A percentile compares a stretch with the other conserved stretches of the same genome.
These are phyloP conservation scores for Brassica hybrid DNA, from an alignment of 441 rosid genomes.

Conservation along the genomic window DNA sequence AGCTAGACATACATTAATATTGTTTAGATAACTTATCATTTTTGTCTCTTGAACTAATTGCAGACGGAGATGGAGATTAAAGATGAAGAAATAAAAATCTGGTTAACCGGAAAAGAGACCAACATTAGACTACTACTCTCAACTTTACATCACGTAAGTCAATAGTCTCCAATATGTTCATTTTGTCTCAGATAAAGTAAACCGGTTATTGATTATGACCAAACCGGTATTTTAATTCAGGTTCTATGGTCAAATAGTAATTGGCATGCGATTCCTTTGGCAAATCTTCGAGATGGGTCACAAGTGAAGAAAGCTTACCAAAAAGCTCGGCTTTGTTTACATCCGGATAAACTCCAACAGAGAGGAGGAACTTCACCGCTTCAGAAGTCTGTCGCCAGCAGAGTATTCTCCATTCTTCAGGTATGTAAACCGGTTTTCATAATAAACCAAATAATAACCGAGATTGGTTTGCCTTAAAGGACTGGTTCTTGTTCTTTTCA, in stretches of 20 bases:
- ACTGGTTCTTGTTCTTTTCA: constrained; percentile 1
- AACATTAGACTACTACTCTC: constrained; percentile 79
- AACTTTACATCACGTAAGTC: constrained; percentile 70
- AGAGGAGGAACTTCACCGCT: constrained; percentile 68
- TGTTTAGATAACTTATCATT: background rate
- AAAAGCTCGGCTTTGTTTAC: constrained; percentile 91
- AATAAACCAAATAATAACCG: background rate
- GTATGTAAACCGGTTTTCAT: constrained; percentile 41
- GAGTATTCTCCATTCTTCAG: constrained; percentile 83
- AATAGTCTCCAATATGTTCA: background rate
- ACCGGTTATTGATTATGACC: constrained; percentile 6
- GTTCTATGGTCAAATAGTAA: constrained; percentile 80
- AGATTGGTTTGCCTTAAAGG: background rate
- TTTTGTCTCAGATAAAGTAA: background rate
- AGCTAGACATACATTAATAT: background rate
- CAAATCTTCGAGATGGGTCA: constrained; percentile 68
- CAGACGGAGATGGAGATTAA: constrained; percentile 61
- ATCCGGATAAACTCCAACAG: constrained; percentile 94
- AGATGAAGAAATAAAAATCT: constrained; percentile 68
- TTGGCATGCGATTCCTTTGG: constrained; percentile 63
- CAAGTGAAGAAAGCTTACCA: constrained; percentile 94
- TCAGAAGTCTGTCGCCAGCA: constrained; percentile 74
- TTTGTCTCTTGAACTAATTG: constrained; percentile 2
- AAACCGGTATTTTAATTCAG: constrained; percentile 45
- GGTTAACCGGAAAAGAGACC: constrained; percentile 83